Percentiles rank a stretch among this genome's conserved stretches.
Evolutionary conservation across 495 filamentous ascomycete species (phyloP).

Genomic region (Podospora fimiseda): DNA sequence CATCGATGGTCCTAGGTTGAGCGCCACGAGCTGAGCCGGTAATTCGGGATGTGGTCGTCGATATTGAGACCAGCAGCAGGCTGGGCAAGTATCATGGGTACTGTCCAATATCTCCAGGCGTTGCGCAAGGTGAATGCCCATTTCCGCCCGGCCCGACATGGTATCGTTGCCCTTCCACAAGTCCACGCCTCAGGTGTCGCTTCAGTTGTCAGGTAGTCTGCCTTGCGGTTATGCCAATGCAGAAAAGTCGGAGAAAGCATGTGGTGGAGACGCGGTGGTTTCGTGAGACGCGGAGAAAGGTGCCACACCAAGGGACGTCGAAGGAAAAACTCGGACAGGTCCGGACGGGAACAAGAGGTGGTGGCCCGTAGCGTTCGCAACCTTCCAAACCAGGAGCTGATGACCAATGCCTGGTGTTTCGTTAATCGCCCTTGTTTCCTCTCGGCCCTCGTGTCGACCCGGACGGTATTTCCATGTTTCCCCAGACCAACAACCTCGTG

Average conservation of each 20-base stretch:
- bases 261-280: neutral
- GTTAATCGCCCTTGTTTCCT: neutral
- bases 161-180: neutral
- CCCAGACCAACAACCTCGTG: neutral
- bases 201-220: neutral
- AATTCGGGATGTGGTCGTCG: too few relatives aligned
- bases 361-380: neutral
- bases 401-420: neutral
- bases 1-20: too few relatives aligned
- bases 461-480: neutral
- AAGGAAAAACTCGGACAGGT: neutral
- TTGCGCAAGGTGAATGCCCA: neutral
- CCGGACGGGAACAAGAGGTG: neutral
- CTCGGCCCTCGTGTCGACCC: neutral
- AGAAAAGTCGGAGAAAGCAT: neutral
- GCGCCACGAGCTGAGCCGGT: too few relatives aligned
- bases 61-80: neutral
- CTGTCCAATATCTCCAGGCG: neutral
- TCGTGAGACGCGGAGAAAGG: neutral
- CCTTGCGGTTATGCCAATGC: neutral
- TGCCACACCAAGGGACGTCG: neutral
- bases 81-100: neutral
- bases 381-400: neutral
- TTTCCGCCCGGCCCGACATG: neutral
- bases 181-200: neutral